Evolutionary conservation across 148 eudicot genomes (phyloP), one percentile per base, ranked within the genome.

Genomic region (Hydrangea macrophylla): DNA sequence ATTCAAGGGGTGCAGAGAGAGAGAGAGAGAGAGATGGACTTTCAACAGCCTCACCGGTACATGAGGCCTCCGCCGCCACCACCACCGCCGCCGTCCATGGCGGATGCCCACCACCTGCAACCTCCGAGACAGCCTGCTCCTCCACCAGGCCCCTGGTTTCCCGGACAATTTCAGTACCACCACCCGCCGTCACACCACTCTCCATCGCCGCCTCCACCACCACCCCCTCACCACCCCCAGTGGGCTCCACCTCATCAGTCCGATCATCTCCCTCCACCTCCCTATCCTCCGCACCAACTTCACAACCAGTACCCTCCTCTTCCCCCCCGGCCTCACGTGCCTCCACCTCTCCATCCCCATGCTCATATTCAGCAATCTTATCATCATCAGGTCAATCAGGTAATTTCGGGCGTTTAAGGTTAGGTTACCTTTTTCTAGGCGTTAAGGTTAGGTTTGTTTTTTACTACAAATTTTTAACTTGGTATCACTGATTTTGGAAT

Each of bases 131-230:
- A 71, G 9, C 64, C 75, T 2, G 23, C 50, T 17, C 78, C 78
- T 1, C 81, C 83, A 4, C 77, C 77, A 0, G 75, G 65, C 23
- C 74, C 83, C 37, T 84, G 85, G 85, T 84, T 58, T 60, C 48
- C 89, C 67, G 69, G 64, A 28, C 89, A 80, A 71, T 82, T 82
- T 40, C 90, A 84, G 33, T 85, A 84, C 83, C 73, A 71, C 31
- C 65, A 79, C 24, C 59, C 85, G 8, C n/a, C 65, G 25, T 35
- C 44, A 33, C 56, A 22, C 36, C 74, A 57, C 54, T 50, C 74
- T 45, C 84, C 64, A 23, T 48, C 80, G 17, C 83, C 76, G 0
- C 82, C 80, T 0, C 91, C 81, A 0, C 86, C 76, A 0, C 80
- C 71, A 2, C 84, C 65, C 0, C n/a, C n/a, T n/a, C n/a, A n/a